Percentiles rank a stretch among this genome's conserved stretches.
Conservation (phyloP, 2,329 filamentous ascomycete species). For the Coniochaeta prunicola region DNA sequence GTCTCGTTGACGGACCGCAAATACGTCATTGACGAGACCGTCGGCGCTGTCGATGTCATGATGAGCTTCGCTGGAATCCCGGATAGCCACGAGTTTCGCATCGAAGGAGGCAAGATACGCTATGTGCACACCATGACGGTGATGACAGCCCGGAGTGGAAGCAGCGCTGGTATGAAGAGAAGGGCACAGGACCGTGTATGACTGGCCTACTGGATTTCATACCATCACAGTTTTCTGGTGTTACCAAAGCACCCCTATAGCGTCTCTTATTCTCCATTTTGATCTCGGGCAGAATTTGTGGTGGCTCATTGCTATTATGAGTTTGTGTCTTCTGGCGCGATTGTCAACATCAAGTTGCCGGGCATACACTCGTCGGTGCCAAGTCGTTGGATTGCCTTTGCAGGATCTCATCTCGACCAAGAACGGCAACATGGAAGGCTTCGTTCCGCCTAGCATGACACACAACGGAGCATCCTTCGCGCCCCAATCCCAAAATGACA, state of each 20-base stretch:
- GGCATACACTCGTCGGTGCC: not conserved
- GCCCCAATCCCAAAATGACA: too few species aligned
- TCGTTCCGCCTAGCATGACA: not conserved
- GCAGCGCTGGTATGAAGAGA: not conserved
- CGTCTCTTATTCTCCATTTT: too few species aligned
- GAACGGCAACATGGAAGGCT: not conserved
- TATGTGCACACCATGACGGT: constrained; percentile 1
- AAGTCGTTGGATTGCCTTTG: not conserved
- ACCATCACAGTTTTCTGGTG: not conserved
- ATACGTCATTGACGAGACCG: constrained; percentile 12
- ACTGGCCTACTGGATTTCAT: not conserved
- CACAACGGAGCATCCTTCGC: not conserved
- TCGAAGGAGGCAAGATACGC: not conserved
- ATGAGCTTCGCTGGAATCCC: not conserved
- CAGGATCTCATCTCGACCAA: not conserved
- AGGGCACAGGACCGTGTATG: not conserved
- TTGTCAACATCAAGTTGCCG: not conserved
- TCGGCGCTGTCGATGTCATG: constrained; percentile 9
- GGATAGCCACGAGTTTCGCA: constrained; percentile 1
- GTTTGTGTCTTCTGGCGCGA: not conserved
- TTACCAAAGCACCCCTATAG: too few species aligned
- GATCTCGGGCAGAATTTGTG: too few species aligned
- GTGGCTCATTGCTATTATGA: too few species aligned
- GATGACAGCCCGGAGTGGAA: not conserved
- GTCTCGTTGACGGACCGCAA: constrained; percentile 6